A percentile compares a stretch with the other conserved stretches of the same genome.
These are phyloP conservation scores for Yarrowia hollandica DNA, from an alignment of 805 yeast genomes.

Conservation along the genomic window DNA sequence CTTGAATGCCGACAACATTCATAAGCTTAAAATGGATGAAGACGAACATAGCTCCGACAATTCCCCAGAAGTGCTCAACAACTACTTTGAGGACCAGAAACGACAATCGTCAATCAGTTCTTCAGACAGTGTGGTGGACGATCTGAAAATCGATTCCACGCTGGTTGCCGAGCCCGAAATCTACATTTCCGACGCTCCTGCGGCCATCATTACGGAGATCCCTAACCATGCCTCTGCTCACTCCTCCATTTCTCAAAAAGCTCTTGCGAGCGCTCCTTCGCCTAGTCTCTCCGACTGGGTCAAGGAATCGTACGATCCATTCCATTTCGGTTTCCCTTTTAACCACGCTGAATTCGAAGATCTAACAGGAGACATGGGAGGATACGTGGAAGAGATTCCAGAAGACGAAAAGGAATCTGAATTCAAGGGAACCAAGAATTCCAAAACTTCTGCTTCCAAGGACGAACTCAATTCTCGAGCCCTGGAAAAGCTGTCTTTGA, in stretches of 20 bases:
- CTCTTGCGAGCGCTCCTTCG: slow-evolving; percentile 13
- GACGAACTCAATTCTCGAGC: slow-evolving; percentile 2
- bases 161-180: neutral
- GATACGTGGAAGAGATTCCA: slow-evolving; percentile 21
- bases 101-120: neutral
- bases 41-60: slow-evolving; percentile 8
- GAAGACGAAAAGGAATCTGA: neutral
- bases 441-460: neutral
- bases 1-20: slow-evolving; percentile 10
- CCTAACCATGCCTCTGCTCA: slow-evolving; percentile 9
- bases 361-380: slow-evolving; percentile 17
- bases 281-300: slow-evolving; percentile 17
- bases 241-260: slow-evolving; percentile 10
- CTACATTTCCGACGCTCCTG: neutral
- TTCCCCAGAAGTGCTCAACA: neutral
- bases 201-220: neutral
- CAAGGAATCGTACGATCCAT: slow-evolving; percentile 11
- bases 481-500: slow-evolving; percentile 7
- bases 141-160: neutral
- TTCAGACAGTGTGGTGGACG: neutral
- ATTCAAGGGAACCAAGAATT: too few relatives aligned
- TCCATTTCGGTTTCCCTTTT: slow-evolving; percentile 26
- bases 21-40: neutral
- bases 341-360: slow-evolving; percentile 12
- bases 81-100: neutral